Percentiles rank a stretch among this genome's conserved stretches.
These are phyloP conservation scores for Chaetomiaceae sp. DNA, from an alignment of 2,329 filamentous ascomycete genomes.

Conservation along the genomic window DNA sequence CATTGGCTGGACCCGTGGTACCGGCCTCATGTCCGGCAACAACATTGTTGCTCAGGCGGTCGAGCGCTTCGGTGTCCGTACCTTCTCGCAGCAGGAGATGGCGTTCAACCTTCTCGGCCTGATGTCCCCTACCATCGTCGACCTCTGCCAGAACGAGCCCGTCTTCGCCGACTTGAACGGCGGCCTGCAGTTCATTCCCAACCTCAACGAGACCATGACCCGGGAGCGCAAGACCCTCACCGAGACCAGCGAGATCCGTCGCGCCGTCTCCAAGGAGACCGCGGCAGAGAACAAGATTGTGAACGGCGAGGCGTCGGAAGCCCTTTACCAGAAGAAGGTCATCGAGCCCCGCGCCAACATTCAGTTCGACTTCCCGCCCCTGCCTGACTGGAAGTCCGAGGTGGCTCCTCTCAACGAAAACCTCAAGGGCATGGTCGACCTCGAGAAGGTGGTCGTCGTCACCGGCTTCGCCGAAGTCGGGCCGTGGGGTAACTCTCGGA, in stretches of 20 bases:
- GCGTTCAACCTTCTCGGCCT: conserved; percentile 96
- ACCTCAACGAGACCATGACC: conserved; percentile 91
- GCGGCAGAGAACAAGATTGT: conserved; percentile 95
- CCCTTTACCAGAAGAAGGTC: conserved; percentile 88
- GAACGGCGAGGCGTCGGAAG: conserved; percentile 88
- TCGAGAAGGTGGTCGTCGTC: conserved; percentile 96
- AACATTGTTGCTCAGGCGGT: conserved; percentile 97
- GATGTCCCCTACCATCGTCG: conserved; percentile 90
- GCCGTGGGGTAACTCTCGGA: conserved; percentile 97
- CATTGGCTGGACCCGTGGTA: conserved; percentile 98
- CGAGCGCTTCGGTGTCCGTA: conserved; percentile 92
- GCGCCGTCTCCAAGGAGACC: conserved; percentile 91
- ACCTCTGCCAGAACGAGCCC: conserved; percentile 91
- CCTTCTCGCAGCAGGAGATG: conserved; percentile 99
- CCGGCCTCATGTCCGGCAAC: conserved; percentile 95
- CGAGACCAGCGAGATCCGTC: conserved; percentile 89
- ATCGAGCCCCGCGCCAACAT: conserved; percentile 95
- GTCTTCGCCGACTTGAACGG: conserved; percentile 97
- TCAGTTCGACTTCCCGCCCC: conserved; percentile 89
- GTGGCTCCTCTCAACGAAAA: conserved; percentile 81
- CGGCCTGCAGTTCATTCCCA: conserved; percentile 93
- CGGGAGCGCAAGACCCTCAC: conserved; percentile 90
- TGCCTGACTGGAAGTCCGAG: conserved; percentile 89
- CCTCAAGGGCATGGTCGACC: conserved; percentile 96
- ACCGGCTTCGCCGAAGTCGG: conserved; percentile 95